Conservation (phyloP, 2,329 filamentous ascomycete genomes). For the Beauveria varroae region DNA sequence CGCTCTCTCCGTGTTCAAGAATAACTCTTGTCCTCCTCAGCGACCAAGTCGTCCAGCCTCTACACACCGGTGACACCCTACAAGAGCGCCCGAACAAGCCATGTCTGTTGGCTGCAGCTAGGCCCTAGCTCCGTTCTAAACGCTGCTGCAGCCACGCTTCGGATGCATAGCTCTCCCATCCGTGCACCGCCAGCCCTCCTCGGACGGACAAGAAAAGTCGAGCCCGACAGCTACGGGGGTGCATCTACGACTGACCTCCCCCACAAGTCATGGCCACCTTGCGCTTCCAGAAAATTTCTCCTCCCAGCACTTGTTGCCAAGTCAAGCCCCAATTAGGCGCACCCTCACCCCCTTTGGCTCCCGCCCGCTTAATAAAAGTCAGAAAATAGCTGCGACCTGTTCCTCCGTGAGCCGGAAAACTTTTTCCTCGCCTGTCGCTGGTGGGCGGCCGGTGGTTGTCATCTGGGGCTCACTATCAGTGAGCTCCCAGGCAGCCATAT, state of each 20-base stretch:
- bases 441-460: not conserved
- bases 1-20: not conserved
- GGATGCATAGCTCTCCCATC: not conserved
- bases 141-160: not conserved
- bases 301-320: not conserved
- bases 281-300: slow-evolving; percentile 10
- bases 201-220: not conserved
- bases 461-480: not conserved
- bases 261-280: not conserved
- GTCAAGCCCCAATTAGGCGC: slow-evolving; percentile 3
- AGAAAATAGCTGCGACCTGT: not conserved
- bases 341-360: not conserved
- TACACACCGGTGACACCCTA: slow-evolving; percentile 1
- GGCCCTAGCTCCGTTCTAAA: not conserved
- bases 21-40: not conserved
- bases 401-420: not conserved
- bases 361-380: not conserved
- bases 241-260: not conserved
- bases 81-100: not conserved
- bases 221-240: not conserved
- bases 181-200: not conserved
- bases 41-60: not conserved
- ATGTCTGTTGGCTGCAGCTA: not conserved
- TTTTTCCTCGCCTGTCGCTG: slow-evolving; percentile 1
- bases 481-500: slow-evolving; percentile 7